A percentile compares a stretch with the other conserved stretches of the same genome.
phyloP scores from a whole-genome alignment of 768 basidiomycete genomes.

The Macrolepiota albuminosa region DNA sequence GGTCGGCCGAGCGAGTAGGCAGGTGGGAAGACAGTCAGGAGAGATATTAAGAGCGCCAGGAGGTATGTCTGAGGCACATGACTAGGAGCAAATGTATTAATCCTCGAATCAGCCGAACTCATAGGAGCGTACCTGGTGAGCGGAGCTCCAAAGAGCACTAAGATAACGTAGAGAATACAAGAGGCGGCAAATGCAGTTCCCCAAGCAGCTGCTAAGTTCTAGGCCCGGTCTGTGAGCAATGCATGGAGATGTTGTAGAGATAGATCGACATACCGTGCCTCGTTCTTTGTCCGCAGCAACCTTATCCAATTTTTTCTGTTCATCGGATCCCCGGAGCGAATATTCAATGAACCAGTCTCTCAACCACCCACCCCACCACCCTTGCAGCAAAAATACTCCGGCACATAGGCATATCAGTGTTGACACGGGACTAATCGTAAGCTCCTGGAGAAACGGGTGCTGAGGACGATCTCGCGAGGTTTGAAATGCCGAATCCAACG shows the following conservation, averaged over 20 bases:
- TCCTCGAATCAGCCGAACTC: constrained; percentile 13
- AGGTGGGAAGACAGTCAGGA: constrained; percentile 63
- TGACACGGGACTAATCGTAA: constrained; percentile 55
- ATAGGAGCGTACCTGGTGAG: constrained; percentile 39
- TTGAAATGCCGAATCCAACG: constrained; percentile 24
- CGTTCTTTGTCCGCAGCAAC: constrained; percentile 32
- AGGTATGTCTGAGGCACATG: constrained; percentile 57
- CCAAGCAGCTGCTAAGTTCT: constrained; percentile 52
- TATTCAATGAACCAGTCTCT: constrained; percentile 51
- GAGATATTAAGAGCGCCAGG: constrained; percentile 62
- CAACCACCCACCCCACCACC: constrained; percentile 73
- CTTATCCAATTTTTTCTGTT: constrained; percentile 39
- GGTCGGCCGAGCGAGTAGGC: constrained; percentile 68
- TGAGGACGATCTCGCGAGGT: constrained; percentile 62
- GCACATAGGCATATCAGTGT: constrained; percentile 55
- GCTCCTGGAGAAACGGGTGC: constrained; percentile 58
- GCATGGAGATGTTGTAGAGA: neutral
- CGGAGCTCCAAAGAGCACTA: constrained; percentile 77
- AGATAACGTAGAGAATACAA: constrained; percentile 38
- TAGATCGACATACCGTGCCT: constrained; percentile 30
- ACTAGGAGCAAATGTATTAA: constrained; percentile 26
- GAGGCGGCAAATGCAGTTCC: constrained; percentile 48
- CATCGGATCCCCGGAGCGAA: constrained; percentile 33
- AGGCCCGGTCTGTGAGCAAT: neutral
- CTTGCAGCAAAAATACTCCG: constrained; percentile 51